These are phyloP conservation scores for Solanum pimpinellifolium DNA, from an alignment of 257 asterid species.

Conservation along the genomic window DNA sequence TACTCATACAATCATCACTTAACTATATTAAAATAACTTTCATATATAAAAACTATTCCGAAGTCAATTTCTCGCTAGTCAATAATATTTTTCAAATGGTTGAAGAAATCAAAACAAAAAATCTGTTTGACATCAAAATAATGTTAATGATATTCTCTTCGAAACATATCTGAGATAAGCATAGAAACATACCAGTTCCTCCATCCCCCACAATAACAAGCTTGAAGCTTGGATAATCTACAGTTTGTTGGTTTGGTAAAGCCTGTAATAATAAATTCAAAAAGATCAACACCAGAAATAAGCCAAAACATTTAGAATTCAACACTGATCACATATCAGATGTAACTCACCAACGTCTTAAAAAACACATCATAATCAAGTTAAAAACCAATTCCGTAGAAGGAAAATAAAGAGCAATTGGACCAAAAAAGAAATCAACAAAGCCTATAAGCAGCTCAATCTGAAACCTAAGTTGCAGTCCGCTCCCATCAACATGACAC, in stretches of 20 bases:
- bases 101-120: not conserved
- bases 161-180: not conserved
- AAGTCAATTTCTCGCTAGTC: not conserved
- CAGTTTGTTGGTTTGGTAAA: slow-evolving; percentile 63
- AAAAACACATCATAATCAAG: not conserved
- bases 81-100: not conserved
- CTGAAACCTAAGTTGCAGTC: not conserved
- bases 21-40: not conserved
- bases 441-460: not conserved
- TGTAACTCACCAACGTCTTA: not conserved
- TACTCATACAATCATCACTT: not conserved
- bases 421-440: not conserved
- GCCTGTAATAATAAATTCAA: slow-evolving; percentile 15
- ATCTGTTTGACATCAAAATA: not conserved
- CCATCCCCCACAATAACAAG: slow-evolving; percentile 79
- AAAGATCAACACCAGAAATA: not conserved
- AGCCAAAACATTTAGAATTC: not conserved
- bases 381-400: not conserved
- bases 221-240: slow-evolving; percentile 73
- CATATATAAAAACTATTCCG: not conserved
- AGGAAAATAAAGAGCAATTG: not conserved
- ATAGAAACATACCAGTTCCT: slow-evolving; percentile 48
- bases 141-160: not conserved
- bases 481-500: not conserved
- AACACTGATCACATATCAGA: not conserved